Evolutionary conservation across 768 basidiomycete species (phyloP).

Genomic region (Cystobasidium tubakii): DNA sequence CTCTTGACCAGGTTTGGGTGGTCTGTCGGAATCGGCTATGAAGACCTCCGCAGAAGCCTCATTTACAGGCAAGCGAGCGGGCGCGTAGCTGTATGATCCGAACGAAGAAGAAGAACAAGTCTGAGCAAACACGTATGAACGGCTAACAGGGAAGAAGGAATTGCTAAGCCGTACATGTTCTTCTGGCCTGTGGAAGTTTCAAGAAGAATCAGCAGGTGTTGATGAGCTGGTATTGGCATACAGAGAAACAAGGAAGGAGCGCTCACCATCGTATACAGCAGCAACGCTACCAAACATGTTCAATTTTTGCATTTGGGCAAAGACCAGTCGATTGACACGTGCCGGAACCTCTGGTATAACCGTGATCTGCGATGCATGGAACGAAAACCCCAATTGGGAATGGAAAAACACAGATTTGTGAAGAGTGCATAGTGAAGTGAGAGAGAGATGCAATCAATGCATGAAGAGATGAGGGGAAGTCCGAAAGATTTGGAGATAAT

Average conservation of each 20-base stretch:
- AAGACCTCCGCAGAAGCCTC: slow-evolving; percentile 11
- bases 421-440: background rate
- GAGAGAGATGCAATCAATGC: too few species aligned
- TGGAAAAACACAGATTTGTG: background rate
- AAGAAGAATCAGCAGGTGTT: slow-evolving; percentile 3
- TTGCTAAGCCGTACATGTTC: slow-evolving; percentile 17
- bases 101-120: background rate
- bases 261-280: slow-evolving; percentile 35
- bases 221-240: background rate
- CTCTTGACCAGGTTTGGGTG: slow-evolving; percentile 25
- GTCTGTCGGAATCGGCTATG: slow-evolving; percentile 28
- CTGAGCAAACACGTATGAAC: too few species aligned
- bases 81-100: slow-evolving; percentile 14
- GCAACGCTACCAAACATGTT: slow-evolving; percentile 17
- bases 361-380: background rate
- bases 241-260: background rate
- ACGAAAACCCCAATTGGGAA: too few species aligned
- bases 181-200: slow-evolving; percentile 10
- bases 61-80: background rate
- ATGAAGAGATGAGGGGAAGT: background rate
- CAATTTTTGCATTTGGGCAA: background rate
- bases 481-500: background rate
- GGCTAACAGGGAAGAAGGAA: too few species aligned
- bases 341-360: slow-evolving; percentile 15
- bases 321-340: slow-evolving; percentile 20